Evolutionary conservation across 805 yeast species (phyloP), one percentile per base, ranked within the genome.

Genomic region (Barnettozyma wickerhamii): DNA sequence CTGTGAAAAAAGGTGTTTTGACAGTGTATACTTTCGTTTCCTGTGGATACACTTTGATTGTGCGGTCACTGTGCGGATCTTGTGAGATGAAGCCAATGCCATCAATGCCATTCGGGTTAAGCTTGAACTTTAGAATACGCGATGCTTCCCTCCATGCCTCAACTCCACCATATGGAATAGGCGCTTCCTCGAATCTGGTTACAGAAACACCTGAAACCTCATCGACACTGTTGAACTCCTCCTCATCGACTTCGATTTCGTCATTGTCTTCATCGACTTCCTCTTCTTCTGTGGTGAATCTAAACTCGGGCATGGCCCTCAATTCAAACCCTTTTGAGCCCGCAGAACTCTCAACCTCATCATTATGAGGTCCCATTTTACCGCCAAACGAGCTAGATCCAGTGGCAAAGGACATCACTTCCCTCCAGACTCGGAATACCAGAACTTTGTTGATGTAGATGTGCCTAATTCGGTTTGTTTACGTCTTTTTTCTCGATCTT

Each of bases 1-100:
- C 62, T 31, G 66, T 73, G 19, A 68, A 59, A 17, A 65, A 58
- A n/a, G 68, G 64, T 9, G 63, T 42, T 4, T 53, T 56, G 19
- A 72, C 71, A 4, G 74, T 71, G 41, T 63, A 68, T 12, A 68
- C 41, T 43, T 71, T 67, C 21, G 70, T 65, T 32, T 71, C 71
- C 35, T 69, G 65, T 10, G 64, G 65, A 28, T 61, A 55, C 9
- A 56, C 51, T 30, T 58, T 56, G 27, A 59, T 58, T 2, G 49
- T 43, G 20, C 50, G 50, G 20, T 49, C 49, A 33, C 51, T 52
- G 19, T 49, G 45, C 10, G 55, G 52, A 24, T 50, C 49, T 30
- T 54, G 62, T 3, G 71, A 59, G 15, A 68, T 51, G 53, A 55
- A 74, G 10, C 68, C 62, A 24, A 70, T 50, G 19, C 74, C 75